Evolutionary conservation across 306 rosid species (phyloP).

Genomic region (Malus domestica): ASM211411v1 NC_041791.1:8091001-8091500

Average conservation of each 20-base stretch:
- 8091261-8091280: neutral
- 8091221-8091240: neutral
- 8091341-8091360: neutral
- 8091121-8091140: neutral
- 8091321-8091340: neutral
- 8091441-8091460: slow-evolving; percentile 13
- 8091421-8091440: slow-evolving; percentile 25
- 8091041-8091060: no score
- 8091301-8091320: slow-evolving; percentile 13
- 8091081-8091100: no score
- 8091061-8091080: no score
- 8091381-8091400: slow-evolving; percentile 19
- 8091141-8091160: no score
- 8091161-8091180: no score
- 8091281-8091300: neutral
- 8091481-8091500: neutral
- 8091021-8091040: no score
- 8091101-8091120: neutral
- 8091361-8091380: slow-evolving; percentile 13
- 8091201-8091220: neutral
- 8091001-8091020: no score
- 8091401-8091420: slow-evolving; percentile 26
- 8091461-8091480: neutral
- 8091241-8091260: neutral
- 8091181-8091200: no score